Evolutionary conservation across 768 basidiomycete species (phyloP), one percentile per base, ranked within the genome.

Genomic region (Sistotremastrum suecicum): DNA sequence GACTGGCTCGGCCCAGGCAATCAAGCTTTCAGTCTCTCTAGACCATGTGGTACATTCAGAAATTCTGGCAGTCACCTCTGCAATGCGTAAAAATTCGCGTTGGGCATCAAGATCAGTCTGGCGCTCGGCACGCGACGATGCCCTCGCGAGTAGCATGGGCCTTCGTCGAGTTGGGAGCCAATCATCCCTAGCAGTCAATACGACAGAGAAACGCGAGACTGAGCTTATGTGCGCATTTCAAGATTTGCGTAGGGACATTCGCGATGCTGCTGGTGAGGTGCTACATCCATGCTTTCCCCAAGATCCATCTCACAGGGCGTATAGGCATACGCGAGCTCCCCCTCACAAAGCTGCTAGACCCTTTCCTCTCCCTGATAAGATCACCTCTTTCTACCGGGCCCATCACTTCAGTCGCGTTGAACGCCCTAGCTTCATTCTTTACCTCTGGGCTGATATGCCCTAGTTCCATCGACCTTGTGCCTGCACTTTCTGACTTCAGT

Each of bases 81-180:
- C 78, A 12, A 98, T 99, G 92, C 85, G 94, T 61, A 89, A 91
- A 69, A 98, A 98, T 65, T 90, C 92, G 40, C 78, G 95, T 39
- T 97, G 94, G 94, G 84, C 92, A 11, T 78, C 84, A 8, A 74
- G 75, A 39, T 74, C 71, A 44, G 75, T 78, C 55, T 74, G 74
- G 29, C 69, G 76, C 55, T 69, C 55, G 38, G 64, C 74, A 42
- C 70, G 75, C 51, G 82, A 82, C 56, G 74, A 79, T 12, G 72
- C 76, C 2, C 64, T 89, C 37, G 83, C 83, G 41, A 80, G 70
- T 56, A 81, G 79, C 54, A 74, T 84, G 37, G 85, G 85, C 31
- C 72, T 86, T 39, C 70, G 83, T 42, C 72, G 82, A 54, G 70
- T 78, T 6, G 71, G 66, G 29, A 67, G 74, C 7, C 68, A 65